Conservation (phyloP, 1,284 basidiomycete species). For the Volvariella surrecta region DNA sequence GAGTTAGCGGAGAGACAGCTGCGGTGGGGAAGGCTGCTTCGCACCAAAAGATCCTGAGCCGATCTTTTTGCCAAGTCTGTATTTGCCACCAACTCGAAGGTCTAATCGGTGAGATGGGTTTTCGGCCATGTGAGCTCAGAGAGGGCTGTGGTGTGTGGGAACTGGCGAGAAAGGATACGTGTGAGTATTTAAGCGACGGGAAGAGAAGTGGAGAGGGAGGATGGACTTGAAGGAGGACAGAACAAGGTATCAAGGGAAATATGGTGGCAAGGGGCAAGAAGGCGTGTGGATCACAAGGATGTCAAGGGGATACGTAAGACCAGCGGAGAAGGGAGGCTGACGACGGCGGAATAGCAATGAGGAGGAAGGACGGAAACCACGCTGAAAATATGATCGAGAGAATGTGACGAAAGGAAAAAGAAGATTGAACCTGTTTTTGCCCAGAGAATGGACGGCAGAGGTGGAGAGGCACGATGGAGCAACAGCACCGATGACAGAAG, state of each 20-base stretch:
- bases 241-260: constrained; percentile 15
- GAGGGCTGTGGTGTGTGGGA: constrained; percentile 12
- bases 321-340: constrained; percentile 9
- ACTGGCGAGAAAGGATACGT: constrained; percentile 12
- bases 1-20: constrained; percentile 6
- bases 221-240: constrained; percentile 13
- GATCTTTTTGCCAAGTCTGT: constrained; percentile 99
- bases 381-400: constrained; percentile 7
- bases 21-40: constrained; percentile 21
- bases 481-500: constrained; percentile 20
- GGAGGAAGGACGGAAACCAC: not conserved
- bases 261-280: constrained; percentile 22
- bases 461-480: constrained; percentile 14
- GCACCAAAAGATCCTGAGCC: constrained; percentile 96
- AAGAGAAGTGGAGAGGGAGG: constrained; percentile 12
- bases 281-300: constrained; percentile 29
- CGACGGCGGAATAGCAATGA: constrained; percentile 11
- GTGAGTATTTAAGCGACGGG: constrained; percentile 12
- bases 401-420: not conserved
- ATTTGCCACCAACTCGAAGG: constrained; percentile 96
- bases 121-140: constrained; percentile 48
- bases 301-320: constrained; percentile 23
- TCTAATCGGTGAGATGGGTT: constrained; percentile 72
- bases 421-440: constrained; percentile 14
- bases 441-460: not conserved